Conservation (phyloP, 139 green algal genomes). For the Parachlorella kessleri region DNA sequence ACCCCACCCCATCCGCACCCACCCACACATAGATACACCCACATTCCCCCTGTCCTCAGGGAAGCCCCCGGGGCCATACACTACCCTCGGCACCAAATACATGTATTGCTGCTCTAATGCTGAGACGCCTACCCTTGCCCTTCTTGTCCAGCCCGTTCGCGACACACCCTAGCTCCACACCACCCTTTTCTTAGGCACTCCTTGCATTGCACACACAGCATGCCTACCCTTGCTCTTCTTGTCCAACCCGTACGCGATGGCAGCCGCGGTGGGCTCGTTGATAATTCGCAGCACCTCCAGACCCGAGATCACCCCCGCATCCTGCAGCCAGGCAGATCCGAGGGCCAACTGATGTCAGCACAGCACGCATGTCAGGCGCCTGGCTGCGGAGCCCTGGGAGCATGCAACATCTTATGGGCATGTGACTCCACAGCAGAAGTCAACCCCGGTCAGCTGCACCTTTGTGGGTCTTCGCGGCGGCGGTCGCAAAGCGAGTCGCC, state of each 20-base stretch:
- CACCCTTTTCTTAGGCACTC: no score
- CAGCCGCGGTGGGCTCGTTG: constrained; percentile 96
- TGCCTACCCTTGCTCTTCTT: constrained; percentile 57
- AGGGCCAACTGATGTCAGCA: neutral
- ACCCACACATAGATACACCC: no score
- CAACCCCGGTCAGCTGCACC: constrained; percentile 17
- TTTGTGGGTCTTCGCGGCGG: constrained; percentile 96
- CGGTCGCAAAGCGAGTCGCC: no score
- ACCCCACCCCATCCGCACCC: no score
- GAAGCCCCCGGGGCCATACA: no score
- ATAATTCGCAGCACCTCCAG: constrained; percentile 97
- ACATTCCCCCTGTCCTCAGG: no score
- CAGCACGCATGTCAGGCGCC: neutral
- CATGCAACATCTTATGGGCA: no score
- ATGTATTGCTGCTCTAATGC: no score
- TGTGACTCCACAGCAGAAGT: neutral
- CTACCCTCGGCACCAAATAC: no score
- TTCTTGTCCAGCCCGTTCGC: constrained; percentile 90
- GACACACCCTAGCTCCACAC: no score
- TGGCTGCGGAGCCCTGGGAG: no score
- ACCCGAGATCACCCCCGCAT: constrained; percentile 94
- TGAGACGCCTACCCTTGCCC: constrained; percentile 22
- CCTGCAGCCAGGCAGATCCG: constrained; percentile 63
- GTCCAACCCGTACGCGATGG: constrained; percentile 91
- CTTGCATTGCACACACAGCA: no score